A percentile compares a stretch with the other conserved stretches of the same genome.
These are phyloP conservation scores for Gentiana dahurica DNA, from an alignment of 257 asterid species.

Conservation along the genomic window DNA sequence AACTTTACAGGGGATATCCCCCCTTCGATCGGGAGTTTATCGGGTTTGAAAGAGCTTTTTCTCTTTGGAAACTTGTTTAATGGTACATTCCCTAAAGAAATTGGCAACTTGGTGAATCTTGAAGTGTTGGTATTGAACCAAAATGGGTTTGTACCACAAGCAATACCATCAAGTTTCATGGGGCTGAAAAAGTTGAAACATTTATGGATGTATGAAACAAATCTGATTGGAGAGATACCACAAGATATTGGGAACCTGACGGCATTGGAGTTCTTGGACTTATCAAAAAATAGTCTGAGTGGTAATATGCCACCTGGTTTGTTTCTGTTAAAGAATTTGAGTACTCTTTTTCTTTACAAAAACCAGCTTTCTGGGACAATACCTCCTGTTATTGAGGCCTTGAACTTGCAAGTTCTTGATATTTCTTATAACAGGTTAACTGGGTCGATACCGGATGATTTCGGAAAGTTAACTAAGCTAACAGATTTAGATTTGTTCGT, in stretches of 20 bases:
- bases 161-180: constrained; percentile 48
- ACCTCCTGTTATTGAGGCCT: constrained; percentile 36
- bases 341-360: constrained; percentile 17
- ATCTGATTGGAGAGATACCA: constrained; percentile 64
- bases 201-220: constrained; percentile 30
- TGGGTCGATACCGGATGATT: constrained; percentile 57
- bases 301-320: constrained; percentile 49
- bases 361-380: constrained; percentile 55
- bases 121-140: constrained; percentile 27
- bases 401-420: constrained; percentile 42
- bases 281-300: constrained; percentile 38
- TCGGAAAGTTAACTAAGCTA: constrained; percentile 47
- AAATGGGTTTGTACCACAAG: constrained; percentile 45
- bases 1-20: constrained; percentile 64
- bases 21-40: constrained; percentile 36
- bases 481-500: constrained; percentile 41
- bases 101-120: constrained; percentile 46
- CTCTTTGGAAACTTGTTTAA: constrained; percentile 26
- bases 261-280: constrained; percentile 44
- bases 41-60: constrained; percentile 26
- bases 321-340: constrained; percentile 48
- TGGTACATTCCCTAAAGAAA: constrained; percentile 51
- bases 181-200: constrained; percentile 40
- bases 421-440: constrained; percentile 42
- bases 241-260: constrained; percentile 44